Conservation (phyloP, 306 rosid genomes). For the Cajanus cajan region DNA sequence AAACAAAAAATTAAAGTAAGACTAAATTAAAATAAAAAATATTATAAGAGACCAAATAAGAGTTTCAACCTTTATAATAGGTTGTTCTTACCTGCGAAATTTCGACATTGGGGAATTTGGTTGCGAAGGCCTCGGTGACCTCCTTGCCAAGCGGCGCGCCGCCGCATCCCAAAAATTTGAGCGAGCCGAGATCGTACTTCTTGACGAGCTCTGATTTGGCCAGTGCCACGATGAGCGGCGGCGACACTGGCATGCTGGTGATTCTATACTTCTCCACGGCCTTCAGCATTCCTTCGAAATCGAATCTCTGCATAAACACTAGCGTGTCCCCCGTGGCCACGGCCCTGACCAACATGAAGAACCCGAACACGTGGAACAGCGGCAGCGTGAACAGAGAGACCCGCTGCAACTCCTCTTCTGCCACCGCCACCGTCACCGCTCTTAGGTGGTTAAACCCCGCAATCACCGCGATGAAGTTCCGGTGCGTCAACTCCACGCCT, state of each 20-base stretch:
- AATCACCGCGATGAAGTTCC: slow-evolving; percentile 54
- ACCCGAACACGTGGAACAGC: slow-evolving; percentile 75
- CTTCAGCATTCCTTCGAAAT: slow-evolving; percentile 61
- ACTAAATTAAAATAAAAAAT: no score
- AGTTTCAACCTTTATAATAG: no score
- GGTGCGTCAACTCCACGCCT: slow-evolving; percentile 67
- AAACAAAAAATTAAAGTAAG: no score
- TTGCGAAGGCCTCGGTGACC: slow-evolving; percentile 45
- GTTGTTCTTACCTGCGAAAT: slow-evolving; percentile 45
- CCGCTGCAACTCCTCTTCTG: slow-evolving; percentile 17
- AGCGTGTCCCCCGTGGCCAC: slow-evolving; percentile 55
- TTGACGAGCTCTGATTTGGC: slow-evolving; percentile 57
- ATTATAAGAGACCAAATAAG: no score
- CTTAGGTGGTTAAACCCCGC: slow-evolving; percentile 35
- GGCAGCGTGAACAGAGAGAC: slow-evolving; percentile 57
- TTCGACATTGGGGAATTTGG: slow-evolving; percentile 55
- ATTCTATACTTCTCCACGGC: slow-evolving; percentile 62
- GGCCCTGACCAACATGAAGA: slow-evolving; percentile 54
- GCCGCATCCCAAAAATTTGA: slow-evolving; percentile 49
- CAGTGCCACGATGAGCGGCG: slow-evolving; percentile 73
- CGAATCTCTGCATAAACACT: slow-evolving; percentile 72
- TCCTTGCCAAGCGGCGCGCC: slow-evolving; percentile 85
- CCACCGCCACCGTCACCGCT: background rate
- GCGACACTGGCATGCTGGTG: slow-evolving; percentile 70
- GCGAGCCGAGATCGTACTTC: slow-evolving; percentile 69